These are phyloP conservation scores for Allantophomopsis lycopodina DNA, from an alignment of 2,329 filamentous ascomycete species.

Conservation along the genomic window DNA sequence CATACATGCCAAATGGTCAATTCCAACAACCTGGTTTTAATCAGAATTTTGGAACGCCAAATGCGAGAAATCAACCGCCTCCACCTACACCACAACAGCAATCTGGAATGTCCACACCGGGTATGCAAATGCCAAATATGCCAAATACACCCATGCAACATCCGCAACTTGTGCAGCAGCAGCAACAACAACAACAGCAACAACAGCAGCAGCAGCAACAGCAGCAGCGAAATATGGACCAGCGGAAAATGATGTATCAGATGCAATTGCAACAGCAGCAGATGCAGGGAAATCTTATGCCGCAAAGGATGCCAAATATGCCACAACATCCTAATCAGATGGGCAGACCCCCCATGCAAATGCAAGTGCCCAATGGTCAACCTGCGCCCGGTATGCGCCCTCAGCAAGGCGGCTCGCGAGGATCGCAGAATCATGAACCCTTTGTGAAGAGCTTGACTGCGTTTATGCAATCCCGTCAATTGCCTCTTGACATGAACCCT, in stretches of 20 bases:
- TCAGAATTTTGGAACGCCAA: slow-evolving; percentile 41
- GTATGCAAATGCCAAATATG: slow-evolving; percentile 20
- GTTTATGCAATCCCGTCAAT: slow-evolving; percentile 64
- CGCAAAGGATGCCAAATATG: slow-evolving; percentile 26
- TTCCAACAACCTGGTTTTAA: slow-evolving; percentile 44
- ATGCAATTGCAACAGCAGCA: slow-evolving; percentile 72
- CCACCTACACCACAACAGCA: slow-evolving; percentile 33
- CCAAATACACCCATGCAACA: slow-evolving; percentile 23
- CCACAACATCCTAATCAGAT: slow-evolving; percentile 19
- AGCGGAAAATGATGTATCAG: slow-evolving; percentile 66
- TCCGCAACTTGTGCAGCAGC: slow-evolving; percentile 14
- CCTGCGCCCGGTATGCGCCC: slow-evolving; percentile 35
- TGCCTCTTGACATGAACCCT: slow-evolving; percentile 64
- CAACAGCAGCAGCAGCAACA: slow-evolving; percentile 21
- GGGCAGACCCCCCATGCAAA: slow-evolving; percentile 21
- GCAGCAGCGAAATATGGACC: slow-evolving; percentile 41
- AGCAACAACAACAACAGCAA: slow-evolving; percentile 22
- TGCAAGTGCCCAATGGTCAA: slow-evolving; percentile 43
- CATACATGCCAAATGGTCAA: slow-evolving; percentile 46
- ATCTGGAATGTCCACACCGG: slow-evolving; percentile 23
- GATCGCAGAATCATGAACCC: slow-evolving; percentile 40
- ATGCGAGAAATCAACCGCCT: slow-evolving; percentile 38
- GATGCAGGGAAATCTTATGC: slow-evolving; percentile 34
- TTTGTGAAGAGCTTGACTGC: slow-evolving; percentile 64
- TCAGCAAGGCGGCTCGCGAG: slow-evolving; percentile 30